Percentiles rank a stretch among this genome's conserved stretches.
Evolutionary conservation across 352 stramenopile species (phyloP).

Genomic region (Pythium aphanidermatum): DNA sequence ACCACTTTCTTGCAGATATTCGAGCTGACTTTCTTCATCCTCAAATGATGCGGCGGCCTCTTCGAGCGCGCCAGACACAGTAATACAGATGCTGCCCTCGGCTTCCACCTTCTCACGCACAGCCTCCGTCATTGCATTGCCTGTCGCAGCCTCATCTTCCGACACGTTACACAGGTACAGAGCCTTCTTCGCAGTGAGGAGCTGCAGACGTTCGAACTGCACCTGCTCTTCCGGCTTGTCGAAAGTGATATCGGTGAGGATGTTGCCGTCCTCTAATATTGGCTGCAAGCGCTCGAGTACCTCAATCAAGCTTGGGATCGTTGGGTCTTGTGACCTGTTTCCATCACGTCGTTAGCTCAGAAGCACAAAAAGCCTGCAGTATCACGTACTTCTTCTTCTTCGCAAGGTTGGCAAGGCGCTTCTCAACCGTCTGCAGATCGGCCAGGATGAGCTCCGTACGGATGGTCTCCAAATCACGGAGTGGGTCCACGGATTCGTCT

Average conservation of each 20-base stretch:
- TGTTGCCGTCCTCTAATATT: constrained; percentile 82
- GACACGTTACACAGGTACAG: constrained; percentile 98
- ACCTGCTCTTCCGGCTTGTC: constrained; percentile 85
- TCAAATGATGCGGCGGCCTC: constrained; percentile 77
- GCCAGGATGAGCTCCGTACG: constrained; percentile 96
- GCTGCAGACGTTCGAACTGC: constrained; percentile 74
- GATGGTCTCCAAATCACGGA: constrained; percentile 98
- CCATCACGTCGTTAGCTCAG: neutral
- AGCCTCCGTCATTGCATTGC: constrained; percentile 91
- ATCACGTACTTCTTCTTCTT: constrained; percentile 73
- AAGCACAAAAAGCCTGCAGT: neutral
- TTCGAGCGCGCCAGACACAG: constrained; percentile 70
- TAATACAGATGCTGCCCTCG: constrained; percentile 65
- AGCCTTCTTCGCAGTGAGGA: constrained; percentile 91
- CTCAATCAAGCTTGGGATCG: constrained; percentile 38
- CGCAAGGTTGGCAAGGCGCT: constrained; percentile 44
- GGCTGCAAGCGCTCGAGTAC: constrained; percentile 55
- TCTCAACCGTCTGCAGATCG: constrained; percentile 75
- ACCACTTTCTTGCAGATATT: constrained; percentile 90
- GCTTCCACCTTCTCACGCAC: constrained; percentile 60
- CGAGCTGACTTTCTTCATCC: constrained; percentile 87
- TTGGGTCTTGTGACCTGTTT: constrained; percentile 46
- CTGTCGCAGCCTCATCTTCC: constrained; percentile 90
- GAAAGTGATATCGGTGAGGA: constrained; percentile 41
- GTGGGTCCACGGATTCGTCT: constrained; percentile 92